These are phyloP conservation scores for Kockovaella imperatae DNA, from an alignment of 768 basidiomycete species.

Conservation along the genomic window DNA sequence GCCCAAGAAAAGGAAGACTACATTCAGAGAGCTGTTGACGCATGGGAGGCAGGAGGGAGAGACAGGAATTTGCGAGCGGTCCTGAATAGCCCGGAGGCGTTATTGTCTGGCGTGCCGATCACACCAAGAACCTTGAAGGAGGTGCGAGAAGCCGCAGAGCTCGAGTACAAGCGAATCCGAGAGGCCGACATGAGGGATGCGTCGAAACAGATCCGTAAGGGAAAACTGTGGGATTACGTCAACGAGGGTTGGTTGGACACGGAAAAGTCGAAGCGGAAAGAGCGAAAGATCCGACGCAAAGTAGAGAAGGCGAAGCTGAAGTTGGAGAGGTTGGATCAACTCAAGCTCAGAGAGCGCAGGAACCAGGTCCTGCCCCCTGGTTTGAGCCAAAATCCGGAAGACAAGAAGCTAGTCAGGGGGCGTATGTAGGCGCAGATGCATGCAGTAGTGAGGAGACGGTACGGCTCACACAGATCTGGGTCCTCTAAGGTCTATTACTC, in stretches of 20 bases:
- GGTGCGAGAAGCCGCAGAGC: conserved; percentile 25
- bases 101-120: conserved; percentile 24
- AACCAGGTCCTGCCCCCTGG: conserved; percentile 6
- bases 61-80: conserved; percentile 19
- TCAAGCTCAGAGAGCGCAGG: conserved; percentile 6
- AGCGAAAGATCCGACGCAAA: conserved; percentile 10
- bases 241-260: background rate
- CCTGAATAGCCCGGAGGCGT: conserved; percentile 11
- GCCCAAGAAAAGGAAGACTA: conserved; percentile 6
- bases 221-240: conserved; percentile 1
- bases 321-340: conserved; percentile 8
- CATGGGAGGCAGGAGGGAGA: conserved; percentile 22
- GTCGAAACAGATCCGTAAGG: conserved; percentile 9
- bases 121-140: conserved; percentile 24
- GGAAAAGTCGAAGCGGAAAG: conserved; percentile 6
- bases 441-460: too few species aligned
- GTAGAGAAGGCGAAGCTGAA: conserved; percentile 13
- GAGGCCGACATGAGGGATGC: conserved; percentile 17
- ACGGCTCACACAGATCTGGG: too few species aligned
- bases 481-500: too few species aligned
- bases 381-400: too few species aligned
- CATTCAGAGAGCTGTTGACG: conserved; percentile 10
- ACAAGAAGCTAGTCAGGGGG: too few species aligned
- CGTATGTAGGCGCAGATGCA: too few species aligned
- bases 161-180: conserved; percentile 16